These are phyloP conservation scores for Fonsecaea multimorphosa DNA, from an alignment of 2,329 filamentous ascomycete species.

Conservation along the genomic window DNA sequence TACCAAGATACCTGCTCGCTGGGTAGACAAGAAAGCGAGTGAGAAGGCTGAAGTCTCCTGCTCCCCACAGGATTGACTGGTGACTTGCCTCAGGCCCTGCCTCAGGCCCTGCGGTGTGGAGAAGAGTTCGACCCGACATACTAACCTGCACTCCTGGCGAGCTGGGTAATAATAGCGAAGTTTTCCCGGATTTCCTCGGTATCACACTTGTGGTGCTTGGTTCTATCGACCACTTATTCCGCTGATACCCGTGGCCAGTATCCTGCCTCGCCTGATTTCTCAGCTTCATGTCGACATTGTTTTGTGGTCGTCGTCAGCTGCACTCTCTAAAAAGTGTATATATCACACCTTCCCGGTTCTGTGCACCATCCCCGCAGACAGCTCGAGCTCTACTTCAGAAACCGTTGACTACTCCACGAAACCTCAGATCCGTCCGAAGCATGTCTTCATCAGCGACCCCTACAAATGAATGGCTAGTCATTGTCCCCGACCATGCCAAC, in stretches of 20 bases:
- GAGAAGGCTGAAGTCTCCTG: constrained; percentile 12
- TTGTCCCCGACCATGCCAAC: constrained; percentile 71
- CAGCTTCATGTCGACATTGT: constrained; percentile 1
- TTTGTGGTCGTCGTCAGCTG: background rate
- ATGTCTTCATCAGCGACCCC: constrained; percentile 27
- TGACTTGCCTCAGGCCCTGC: too few species aligned
- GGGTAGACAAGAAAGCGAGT: background rate
- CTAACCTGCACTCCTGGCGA: too few species aligned
- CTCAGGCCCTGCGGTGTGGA: background rate
- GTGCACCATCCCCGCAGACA: background rate
- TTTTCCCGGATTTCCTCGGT: background rate
- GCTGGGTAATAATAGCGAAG: too few species aligned
- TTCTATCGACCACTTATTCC: background rate
- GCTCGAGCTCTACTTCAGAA: background rate
- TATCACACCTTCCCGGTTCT: background rate
- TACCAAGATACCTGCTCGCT: too few species aligned
- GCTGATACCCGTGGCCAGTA: background rate
- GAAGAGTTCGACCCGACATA: background rate
- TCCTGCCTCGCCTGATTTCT: background rate
- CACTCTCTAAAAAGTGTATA: constrained; percentile 1
- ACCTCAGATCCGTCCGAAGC: constrained; percentile 19
- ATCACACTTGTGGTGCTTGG: background rate
- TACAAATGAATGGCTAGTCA: constrained; percentile 69
- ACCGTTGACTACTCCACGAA: background rate
- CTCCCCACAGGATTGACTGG: constrained; percentile 7